Evolutionary conservation across 805 yeast genomes (phyloP).

Genomic region (Wickerhamomyces canadensis): DNA sequence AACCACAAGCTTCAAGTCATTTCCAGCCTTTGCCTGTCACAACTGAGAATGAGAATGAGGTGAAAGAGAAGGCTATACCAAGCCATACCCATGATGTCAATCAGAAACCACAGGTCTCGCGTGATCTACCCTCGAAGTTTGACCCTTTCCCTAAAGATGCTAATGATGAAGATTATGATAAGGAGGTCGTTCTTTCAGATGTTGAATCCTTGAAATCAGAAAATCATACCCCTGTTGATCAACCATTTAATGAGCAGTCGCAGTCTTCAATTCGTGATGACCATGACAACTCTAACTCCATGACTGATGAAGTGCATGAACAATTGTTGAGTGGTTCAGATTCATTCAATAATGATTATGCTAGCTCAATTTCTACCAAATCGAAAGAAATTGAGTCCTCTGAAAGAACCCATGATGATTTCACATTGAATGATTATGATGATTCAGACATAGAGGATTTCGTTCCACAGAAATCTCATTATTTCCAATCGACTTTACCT

Average conservation of each 20-base stretch:
- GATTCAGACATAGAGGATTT: too few relatives aligned
- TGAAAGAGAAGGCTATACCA: neutral
- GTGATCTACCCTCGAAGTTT: neutral
- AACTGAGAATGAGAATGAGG: neutral
- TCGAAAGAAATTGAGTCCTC: neutral
- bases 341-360: too few relatives aligned
- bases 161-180: slow-evolving; percentile 2
- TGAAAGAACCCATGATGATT: too few relatives aligned
- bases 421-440: too few relatives aligned
- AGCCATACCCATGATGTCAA: neutral
- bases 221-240: too few relatives aligned
- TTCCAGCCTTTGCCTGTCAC: slow-evolving; percentile 6
- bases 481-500: too few relatives aligned
- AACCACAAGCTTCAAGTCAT: slow-evolving; percentile 7
- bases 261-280: neutral
- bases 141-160: neutral
- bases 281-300: too few relatives aligned
- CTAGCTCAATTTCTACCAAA: neutral
- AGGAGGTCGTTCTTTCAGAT: neutral
- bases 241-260: neutral
- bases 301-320: neutral
- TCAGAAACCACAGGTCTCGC: too few relatives aligned
- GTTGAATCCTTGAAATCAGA: neutral
- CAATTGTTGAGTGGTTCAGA: too few relatives aligned
- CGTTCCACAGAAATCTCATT: too few relatives aligned